These are phyloP conservation scores for Scheffersomyces illinoinensis DNA, from an alignment of 1,139 yeast species.

Conservation along the genomic window DNA sequence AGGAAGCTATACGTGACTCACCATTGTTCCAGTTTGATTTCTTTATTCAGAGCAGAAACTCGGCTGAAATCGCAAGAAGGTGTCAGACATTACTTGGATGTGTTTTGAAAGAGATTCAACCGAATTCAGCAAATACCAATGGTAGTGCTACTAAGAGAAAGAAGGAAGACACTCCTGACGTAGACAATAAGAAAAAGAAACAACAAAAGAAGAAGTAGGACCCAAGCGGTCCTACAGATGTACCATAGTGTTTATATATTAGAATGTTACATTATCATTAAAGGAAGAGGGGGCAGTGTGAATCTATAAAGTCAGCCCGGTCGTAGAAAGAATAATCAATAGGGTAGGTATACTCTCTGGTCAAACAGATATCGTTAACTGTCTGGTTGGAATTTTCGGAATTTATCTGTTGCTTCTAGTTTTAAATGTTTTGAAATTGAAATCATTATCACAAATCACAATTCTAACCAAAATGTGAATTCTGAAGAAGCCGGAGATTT, in stretches of 20 bases:
- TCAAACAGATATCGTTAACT: not conserved
- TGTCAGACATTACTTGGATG: slow-evolving; percentile 66
- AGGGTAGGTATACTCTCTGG: not conserved
- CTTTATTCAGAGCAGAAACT: slow-evolving; percentile 67
- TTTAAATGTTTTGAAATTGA: not conserved
- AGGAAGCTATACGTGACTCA: slow-evolving; percentile 60
- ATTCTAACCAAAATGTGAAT: slow-evolving; percentile 3
- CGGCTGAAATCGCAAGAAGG: slow-evolving; percentile 66
- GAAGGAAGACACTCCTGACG: slow-evolving; percentile 12
- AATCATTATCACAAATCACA: not conserved
- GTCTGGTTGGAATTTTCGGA: not conserved
- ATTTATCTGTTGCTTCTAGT: not conserved
- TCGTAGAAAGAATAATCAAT: not conserved
- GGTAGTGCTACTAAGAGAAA: slow-evolving; percentile 11
- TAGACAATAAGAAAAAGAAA: slow-evolving; percentile 12
- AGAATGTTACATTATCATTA: not conserved
- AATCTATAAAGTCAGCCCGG: not conserved
- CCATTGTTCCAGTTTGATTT: slow-evolving; percentile 70
- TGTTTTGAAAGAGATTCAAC: slow-evolving; percentile 57
- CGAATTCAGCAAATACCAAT: slow-evolving; percentile 13
- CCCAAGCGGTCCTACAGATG: not conserved
- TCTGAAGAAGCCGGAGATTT: not conserved
- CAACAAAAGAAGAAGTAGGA: slow-evolving; percentile 1
- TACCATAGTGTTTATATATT: not conserved
- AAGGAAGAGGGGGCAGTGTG: not conserved